phyloP scores from a whole-genome alignment of 2,329 filamentous ascomycete species.

The Blastomyces percursus region DNA sequence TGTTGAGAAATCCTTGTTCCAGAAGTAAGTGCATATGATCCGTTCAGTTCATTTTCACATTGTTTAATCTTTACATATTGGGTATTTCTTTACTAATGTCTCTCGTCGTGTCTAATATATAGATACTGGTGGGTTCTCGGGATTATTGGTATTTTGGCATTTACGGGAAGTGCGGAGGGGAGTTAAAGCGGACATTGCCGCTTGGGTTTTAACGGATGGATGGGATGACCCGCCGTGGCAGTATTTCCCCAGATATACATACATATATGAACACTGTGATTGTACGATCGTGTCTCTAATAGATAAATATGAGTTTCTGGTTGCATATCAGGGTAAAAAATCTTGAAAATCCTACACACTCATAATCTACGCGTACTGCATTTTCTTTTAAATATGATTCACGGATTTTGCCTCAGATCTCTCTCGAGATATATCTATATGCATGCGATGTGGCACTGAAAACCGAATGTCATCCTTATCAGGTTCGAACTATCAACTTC shows the following conservation, averaged over 20 bases:
- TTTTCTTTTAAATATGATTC: no score
- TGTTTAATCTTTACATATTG: neutral
- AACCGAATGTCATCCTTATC: no score
- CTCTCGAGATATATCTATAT: no score
- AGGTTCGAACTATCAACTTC: no score
- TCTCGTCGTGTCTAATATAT: neutral
- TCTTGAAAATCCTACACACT: no score
- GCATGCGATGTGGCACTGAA: no score
- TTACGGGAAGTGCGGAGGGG: constrained; percentile 32
- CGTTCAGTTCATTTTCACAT: neutral
- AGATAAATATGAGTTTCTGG: neutral
- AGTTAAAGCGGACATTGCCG: constrained; percentile 10
- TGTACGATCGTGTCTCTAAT: constrained; percentile 4
- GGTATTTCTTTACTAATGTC: neutral
- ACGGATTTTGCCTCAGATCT: no score
- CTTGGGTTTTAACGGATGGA: neutral
- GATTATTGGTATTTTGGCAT: constrained; percentile 31
- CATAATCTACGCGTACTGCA: no score
- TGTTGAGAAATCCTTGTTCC: constrained; percentile 34
- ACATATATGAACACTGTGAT: neutral
- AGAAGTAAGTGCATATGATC: constrained; percentile 21
- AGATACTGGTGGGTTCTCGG: constrained; percentile 41
- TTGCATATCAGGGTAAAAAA: neutral
- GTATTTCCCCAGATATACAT: neutral
- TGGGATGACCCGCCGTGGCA: neutral